phyloP scores from a whole-genome alignment of 176 grass and related monocot species.

The Hordeum marinum region DNA sequence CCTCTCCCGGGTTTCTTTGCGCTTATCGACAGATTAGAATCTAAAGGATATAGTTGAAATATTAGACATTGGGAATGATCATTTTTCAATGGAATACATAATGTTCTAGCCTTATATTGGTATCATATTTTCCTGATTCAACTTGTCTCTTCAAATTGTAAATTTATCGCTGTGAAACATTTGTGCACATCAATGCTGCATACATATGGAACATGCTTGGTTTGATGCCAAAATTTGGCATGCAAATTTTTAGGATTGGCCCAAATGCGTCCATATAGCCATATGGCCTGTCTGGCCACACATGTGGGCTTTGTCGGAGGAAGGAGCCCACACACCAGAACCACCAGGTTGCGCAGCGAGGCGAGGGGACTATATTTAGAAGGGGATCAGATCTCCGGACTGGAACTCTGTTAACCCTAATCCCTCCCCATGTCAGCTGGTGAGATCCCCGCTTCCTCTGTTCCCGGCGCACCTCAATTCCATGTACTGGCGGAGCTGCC shows the following conservation, averaged over 20 bases:
- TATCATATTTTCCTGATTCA: background rate
- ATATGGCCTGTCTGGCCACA: background rate
- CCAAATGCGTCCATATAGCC: background rate
- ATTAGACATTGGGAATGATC: background rate
- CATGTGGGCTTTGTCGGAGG: background rate
- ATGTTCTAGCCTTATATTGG: background rate
- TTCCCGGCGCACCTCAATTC: background rate
- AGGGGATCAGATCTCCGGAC: background rate
- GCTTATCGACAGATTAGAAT: background rate
- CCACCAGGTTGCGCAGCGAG: background rate
- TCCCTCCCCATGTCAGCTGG: background rate
- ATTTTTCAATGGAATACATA: background rate
- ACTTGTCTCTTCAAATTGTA: background rate
- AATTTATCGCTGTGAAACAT: background rate
- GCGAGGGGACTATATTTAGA: background rate
- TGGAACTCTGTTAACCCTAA: background rate
- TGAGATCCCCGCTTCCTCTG: background rate
- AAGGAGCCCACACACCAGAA: background rate
- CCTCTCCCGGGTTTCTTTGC: background rate
- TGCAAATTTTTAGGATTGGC: background rate
- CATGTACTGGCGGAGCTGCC: background rate
- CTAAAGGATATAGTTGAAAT: background rate
- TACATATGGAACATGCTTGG: background rate
- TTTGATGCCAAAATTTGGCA: too few relatives aligned
- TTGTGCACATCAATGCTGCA: background rate